These are phyloP conservation scores for Candida adriatica DNA, from an alignment of 805 yeast genomes.

Conservation along the genomic window DNA sequence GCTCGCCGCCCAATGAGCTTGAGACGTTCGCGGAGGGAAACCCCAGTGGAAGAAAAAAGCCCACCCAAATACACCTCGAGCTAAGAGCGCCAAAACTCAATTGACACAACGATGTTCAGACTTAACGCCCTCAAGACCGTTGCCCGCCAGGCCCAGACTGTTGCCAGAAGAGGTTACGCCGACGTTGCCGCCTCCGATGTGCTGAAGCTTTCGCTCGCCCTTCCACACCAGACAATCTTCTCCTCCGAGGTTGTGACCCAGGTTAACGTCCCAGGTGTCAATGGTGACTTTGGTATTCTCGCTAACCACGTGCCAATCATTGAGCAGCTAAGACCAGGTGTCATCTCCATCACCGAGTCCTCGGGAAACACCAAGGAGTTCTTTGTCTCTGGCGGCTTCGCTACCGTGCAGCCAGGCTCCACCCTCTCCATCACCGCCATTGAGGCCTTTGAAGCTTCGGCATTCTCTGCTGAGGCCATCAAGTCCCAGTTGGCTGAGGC, in stretches of 20 bases:
- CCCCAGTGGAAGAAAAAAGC: slow-evolving; percentile 3
- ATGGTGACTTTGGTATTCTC: slow-evolving; percentile 94
- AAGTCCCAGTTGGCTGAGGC: slow-evolving; percentile 85
- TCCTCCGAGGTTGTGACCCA: slow-evolving; percentile 46
- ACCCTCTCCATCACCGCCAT: slow-evolving; percentile 84
- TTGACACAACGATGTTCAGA: slow-evolving; percentile 23
- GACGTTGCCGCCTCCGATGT: slow-evolving; percentile 70
- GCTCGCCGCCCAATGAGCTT: slow-evolving; percentile 5
- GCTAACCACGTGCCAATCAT: slow-evolving; percentile 97
- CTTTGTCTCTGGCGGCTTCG: slow-evolving; percentile 95
- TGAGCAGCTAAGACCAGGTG: slow-evolving; percentile 94
- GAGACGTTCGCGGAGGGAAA: slow-evolving; percentile 1
- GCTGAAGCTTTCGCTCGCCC: slow-evolving; percentile 81
- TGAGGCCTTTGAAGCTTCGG: slow-evolving; percentile 90
- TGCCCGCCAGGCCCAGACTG: slow-evolving; percentile 36
- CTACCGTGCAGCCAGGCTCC: slow-evolving; percentile 93
- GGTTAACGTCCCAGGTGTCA: slow-evolving; percentile 92
- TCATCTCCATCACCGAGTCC: slow-evolving; percentile 82
- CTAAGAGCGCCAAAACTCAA: not conserved
- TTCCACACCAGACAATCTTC: slow-evolving; percentile 75
- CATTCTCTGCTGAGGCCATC: slow-evolving; percentile 75
- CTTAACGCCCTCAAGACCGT: slow-evolving; percentile 20
- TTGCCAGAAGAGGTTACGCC: slow-evolving; percentile 81
- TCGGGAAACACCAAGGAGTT: slow-evolving; percentile 66
- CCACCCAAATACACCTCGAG: slow-evolving; percentile 1